phyloP scores from a whole-genome alignment of 768 basidiomycete species.

The Pilatotrama ljubarskyi region DNA sequence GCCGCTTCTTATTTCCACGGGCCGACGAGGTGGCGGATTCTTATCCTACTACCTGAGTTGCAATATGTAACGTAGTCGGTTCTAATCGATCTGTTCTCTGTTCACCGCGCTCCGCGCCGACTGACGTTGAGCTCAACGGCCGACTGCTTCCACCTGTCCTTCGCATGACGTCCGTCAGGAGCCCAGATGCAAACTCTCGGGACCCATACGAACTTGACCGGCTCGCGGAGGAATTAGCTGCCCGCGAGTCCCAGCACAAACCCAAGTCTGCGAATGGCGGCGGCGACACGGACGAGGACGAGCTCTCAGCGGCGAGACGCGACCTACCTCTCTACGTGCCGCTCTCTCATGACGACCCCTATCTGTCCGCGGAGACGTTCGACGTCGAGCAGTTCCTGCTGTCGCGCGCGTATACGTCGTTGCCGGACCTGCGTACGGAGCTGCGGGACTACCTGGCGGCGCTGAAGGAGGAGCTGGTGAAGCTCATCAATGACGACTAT shows the following conservation, averaged over 20 bases:
- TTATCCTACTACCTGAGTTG: too few species aligned
- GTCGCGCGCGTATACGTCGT: slow-evolving; percentile 79
- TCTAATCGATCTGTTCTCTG: too few species aligned
- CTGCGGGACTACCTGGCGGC: slow-evolving; percentile 80
- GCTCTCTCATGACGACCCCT: slow-evolving; percentile 77
- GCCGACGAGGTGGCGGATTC: too few species aligned
- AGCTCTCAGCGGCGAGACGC: slow-evolving; percentile 27
- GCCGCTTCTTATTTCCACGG: too few species aligned
- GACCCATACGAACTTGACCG: slow-evolving; percentile 72
- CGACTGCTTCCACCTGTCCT: background rate
- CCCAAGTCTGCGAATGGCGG: background rate
- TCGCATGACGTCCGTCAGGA: slow-evolving; percentile 15
- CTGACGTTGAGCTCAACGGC: too few species aligned
- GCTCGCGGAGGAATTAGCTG: slow-evolving; percentile 65
- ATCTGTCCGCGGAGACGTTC: slow-evolving; percentile 68
- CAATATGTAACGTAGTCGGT: too few species aligned
- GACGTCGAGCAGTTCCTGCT: slow-evolving; percentile 86
- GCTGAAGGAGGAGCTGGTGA: slow-evolving; percentile 91
- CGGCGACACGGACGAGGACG: slow-evolving; percentile 1
- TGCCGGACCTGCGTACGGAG: slow-evolving; percentile 86
- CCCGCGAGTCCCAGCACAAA: slow-evolving; percentile 12
- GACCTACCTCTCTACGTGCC: slow-evolving; percentile 67
- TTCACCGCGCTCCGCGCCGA: too few species aligned
- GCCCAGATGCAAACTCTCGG: slow-evolving; percentile 16
- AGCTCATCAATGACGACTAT: slow-evolving; percentile 96